These are phyloP conservation scores for Penicillium expansum DNA, from an alignment of 2,329 filamentous ascomycete genomes.

Conservation along the genomic window DNA sequence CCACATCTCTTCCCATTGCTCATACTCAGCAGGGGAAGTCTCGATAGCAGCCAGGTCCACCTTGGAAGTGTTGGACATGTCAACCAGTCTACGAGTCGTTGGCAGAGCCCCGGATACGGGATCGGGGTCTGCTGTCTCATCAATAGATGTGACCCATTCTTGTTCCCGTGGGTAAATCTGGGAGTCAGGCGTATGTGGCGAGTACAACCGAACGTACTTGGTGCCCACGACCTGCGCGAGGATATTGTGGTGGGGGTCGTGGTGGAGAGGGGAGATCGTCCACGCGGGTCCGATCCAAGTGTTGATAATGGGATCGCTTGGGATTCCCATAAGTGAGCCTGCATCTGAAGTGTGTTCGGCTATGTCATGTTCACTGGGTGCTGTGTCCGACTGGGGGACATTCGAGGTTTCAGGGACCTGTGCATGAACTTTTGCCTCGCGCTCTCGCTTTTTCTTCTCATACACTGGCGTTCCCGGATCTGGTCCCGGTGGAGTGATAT, in stretches of 20 bases:
- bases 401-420: background rate
- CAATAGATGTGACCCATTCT: constrained; percentile 32
- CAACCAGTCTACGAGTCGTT: constrained; percentile 49
- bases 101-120: background rate
- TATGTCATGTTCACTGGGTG: background rate
- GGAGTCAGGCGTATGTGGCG: constrained; percentile 58
- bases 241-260: constrained; percentile 91
- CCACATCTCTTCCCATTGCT: constrained; percentile 48
- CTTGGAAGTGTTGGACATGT: constrained; percentile 87
- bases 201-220: constrained; percentile 90
- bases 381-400: background rate
- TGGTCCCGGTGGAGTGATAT: constrained; percentile 60
- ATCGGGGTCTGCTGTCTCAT: background rate
- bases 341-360: constrained; percentile 10
- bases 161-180: constrained; percentile 42
- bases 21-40: constrained; percentile 46
- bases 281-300: constrained; percentile 88
- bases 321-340: constrained; percentile 15
- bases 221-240: constrained; percentile 82
- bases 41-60: constrained; percentile 73
- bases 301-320: constrained; percentile 66
- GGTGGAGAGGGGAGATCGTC: constrained; percentile 90
- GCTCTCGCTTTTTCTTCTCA: constrained; percentile 34
- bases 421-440: constrained; percentile 9
- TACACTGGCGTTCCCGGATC: constrained; percentile 51